These are phyloP conservation scores for Sphaceloma murrayae DNA, from an alignment of 2,329 filamentous ascomycete genomes.

Conservation along the genomic window DNA sequence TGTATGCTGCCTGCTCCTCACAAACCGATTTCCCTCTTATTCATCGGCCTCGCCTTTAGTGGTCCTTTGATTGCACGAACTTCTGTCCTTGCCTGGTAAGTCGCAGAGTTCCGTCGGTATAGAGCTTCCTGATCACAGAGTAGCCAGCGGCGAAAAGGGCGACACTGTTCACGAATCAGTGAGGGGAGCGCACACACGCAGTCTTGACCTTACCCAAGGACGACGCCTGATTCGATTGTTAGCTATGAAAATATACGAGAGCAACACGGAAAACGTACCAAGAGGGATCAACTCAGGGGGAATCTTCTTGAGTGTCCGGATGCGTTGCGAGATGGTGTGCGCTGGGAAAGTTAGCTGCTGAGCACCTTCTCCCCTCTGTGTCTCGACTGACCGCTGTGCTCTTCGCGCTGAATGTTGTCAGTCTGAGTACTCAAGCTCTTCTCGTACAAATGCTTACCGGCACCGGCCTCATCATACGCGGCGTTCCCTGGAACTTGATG, in stretches of 20 bases:
- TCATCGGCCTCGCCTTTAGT: conserved; percentile 8
- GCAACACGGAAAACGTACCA: conserved; percentile 50
- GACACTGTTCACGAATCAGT: conserved; percentile 40
- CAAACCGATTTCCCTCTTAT: neutral
- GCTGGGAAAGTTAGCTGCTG: no score
- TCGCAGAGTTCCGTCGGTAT: conserved; percentile 85
- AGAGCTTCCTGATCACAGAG: conserved; percentile 72
- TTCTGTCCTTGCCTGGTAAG: conserved; percentile 58
- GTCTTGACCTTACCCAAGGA: conserved; percentile 60
- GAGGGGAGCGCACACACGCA: no score
- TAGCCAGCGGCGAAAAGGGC: conserved; percentile 71
- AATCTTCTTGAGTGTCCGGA: conserved; percentile 80
- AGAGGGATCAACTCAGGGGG: conserved; percentile 91
- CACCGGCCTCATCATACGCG: conserved; percentile 26
- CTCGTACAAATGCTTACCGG: conserved; percentile 24
- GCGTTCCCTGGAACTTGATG: conserved; percentile 25
- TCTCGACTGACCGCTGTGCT: conserved; percentile 51
- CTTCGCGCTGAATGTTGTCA: conserved; percentile 49
- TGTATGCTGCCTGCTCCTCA: neutral
- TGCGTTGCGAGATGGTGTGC: conserved; percentile 92
- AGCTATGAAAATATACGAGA: neutral
- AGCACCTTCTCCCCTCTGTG: no score
- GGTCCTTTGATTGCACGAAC: conserved; percentile 28
- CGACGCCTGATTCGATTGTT: conserved; percentile 52
- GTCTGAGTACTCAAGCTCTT: conserved; percentile 31